Percentiles rank a stretch among this genome's conserved stretches.
Conservation (phyloP, 345 rosid species). For the Corchorus olitorius region DNA sequence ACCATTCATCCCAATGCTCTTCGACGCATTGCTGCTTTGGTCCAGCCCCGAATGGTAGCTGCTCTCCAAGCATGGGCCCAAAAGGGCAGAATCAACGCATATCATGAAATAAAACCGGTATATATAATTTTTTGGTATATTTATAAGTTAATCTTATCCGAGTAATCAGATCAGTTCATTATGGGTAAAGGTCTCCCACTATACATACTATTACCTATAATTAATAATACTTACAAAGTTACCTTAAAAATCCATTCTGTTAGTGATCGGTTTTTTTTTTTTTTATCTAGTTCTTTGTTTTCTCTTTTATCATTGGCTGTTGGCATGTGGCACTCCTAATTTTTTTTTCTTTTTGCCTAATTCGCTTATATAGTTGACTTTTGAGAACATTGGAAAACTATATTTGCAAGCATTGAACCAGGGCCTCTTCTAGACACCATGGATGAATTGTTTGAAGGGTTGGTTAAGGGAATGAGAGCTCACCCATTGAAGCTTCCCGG, state of each 20-base stretch:
- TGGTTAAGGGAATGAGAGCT: constrained; percentile 37
- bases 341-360: too few relatives aligned
- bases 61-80: constrained; percentile 41
- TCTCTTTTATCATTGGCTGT: too few relatives aligned
- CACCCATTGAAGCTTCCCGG: constrained; percentile 40
- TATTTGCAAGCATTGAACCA: constrained; percentile 39
- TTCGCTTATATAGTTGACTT: constrained; percentile 34
- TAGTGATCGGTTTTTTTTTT: too few relatives aligned
- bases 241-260: too few relatives aligned
- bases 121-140: too few relatives aligned
- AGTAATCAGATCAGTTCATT: too few relatives aligned
- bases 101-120: constrained; percentile 32
- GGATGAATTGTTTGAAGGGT: constrained; percentile 21
- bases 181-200: too few relatives aligned
- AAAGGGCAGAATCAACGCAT: constrained; percentile 26
- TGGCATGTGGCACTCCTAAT: too few relatives aligned
- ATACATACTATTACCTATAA: too few relatives aligned
- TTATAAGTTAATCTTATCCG: too few relatives aligned
- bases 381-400: constrained; percentile 40
- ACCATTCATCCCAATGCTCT: constrained; percentile 38
- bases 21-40: constrained; percentile 28
- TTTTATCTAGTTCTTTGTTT: too few relatives aligned
- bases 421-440: constrained; percentile 37
- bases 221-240: too few relatives aligned
- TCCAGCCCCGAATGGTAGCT: constrained; percentile 32